Conservation (phyloP, 192 early-diverging fungal species). For the Coemansia aciculifera region DNA sequence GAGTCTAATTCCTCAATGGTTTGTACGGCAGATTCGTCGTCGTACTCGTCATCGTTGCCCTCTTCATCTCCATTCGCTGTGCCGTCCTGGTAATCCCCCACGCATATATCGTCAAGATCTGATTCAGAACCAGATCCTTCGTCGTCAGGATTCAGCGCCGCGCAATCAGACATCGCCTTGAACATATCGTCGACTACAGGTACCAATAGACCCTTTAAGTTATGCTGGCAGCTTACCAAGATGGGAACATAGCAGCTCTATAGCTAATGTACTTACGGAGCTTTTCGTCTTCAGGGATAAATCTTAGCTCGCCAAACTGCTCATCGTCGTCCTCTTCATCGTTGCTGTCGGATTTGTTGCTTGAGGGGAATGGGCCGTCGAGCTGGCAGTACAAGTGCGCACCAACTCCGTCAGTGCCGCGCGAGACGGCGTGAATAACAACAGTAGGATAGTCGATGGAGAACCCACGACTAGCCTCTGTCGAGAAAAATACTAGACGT, state of each 20-base stretch:
- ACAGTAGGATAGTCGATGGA: constrained; percentile 31
- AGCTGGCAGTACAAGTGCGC: constrained; percentile 44
- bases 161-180: constrained; percentile 38
- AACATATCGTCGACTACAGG: constrained; percentile 35
- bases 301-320: constrained; percentile 27
- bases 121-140: background rate
- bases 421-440: constrained; percentile 37
- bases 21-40: constrained; percentile 13
- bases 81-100: background rate
- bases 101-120: background rate
- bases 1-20: constrained; percentile 24
- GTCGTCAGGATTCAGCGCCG: constrained; percentile 29
- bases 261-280: constrained; percentile 9
- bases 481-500: constrained; percentile 17
- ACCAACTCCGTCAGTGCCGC: background rate
- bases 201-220: background rate
- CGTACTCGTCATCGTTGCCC: constrained; percentile 6
- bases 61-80: background rate
- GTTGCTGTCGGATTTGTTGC: background rate
- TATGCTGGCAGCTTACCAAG: background rate
- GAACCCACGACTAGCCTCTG: constrained; percentile 4
- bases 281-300: constrained; percentile 12
- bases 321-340: constrained; percentile 20
- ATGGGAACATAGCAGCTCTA: background rate
- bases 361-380: constrained; percentile 21